Base-by-base conservation (phyloP, 2,329 filamentous ascomycete genomes). In the Colletotrichum gloeosporioides region DNA sequence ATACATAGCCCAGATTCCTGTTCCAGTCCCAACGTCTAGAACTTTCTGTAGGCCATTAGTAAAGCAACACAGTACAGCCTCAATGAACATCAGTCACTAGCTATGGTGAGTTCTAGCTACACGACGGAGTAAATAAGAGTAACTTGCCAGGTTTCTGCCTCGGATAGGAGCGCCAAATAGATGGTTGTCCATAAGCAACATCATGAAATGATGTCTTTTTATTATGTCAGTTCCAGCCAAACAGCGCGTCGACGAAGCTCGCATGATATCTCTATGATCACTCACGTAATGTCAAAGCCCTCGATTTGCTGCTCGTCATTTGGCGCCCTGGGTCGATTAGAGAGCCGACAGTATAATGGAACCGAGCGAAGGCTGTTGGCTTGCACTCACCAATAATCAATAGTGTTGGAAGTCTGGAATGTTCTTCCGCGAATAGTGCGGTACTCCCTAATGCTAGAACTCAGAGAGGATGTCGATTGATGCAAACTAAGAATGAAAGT, bases 1-100 rank as follows among this genome's bases (percentile, higher is more conserved):
- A 18, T 61, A 61, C 57, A 57, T 57, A 4, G 90, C 88, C 90
- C 89, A 91, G 69, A 90, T 87, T 31, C 90, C 90, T 2, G 90
- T 90, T 32, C 91, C 91, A 4, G 90, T 92, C 61, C 90, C 89
- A 12, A 91, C 83, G 73, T 90, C 89, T 25, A 91, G 81, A 3
- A 79, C 73, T 59, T 69, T 80, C 78, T 79, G 4, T 16, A 61
- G 57, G 18, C 16, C 8, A 7, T 61, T n/a, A 61, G 57, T 61
- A 6, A 6, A 29, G 12, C 6, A 32, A n/a, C 7, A n/a, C n/a
- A n/a, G n/a, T n/a, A 27, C 18, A 32, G 6, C 25, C 15, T 31
- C 3, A 1, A 10, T 61, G 7, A n/a, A 13, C 44, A 49, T 2
- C 44, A 49, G 18, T 49, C 8, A 8, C 44, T 18, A 8, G 2